Conservation (phyloP, 1,139 yeast genomes). For the Scheffersomyces insectosa region DNA sequence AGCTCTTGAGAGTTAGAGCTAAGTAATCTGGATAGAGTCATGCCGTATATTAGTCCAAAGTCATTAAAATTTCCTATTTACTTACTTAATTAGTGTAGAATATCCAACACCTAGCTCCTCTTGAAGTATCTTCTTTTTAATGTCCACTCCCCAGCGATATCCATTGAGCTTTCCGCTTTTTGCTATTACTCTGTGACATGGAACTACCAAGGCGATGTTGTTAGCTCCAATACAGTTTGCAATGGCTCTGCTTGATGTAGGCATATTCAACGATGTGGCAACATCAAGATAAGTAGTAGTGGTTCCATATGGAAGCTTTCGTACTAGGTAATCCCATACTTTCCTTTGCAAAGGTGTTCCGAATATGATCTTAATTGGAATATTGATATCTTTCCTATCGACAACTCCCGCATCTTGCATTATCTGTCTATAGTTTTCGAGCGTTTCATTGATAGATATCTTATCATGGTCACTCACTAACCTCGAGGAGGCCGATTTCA, state of each 20-base stretch:
- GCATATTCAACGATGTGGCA: constrained; percentile 16
- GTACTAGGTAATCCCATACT: constrained; percentile 22
- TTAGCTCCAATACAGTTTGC: constrained; percentile 28
- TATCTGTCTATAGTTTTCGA: constrained; percentile 11
- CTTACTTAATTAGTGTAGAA: neutral
- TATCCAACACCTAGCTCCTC: constrained; percentile 8
- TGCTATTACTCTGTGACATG: constrained; percentile 27
- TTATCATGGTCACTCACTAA: constrained; percentile 3
- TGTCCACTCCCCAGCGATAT: constrained; percentile 22
- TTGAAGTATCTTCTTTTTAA: constrained; percentile 14
- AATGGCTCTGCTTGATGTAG: constrained; percentile 20
- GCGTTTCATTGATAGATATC: constrained; percentile 9
- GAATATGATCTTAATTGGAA: constrained; percentile 15
- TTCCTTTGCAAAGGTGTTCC: constrained; percentile 24
- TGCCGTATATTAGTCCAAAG: no score
- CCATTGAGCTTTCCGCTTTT: constrained; percentile 20
- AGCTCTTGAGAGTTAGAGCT: neutral
- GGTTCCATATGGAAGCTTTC: constrained; percentile 14
- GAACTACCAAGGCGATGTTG: constrained; percentile 22
- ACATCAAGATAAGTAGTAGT: constrained; percentile 17
- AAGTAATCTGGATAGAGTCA: neutral
- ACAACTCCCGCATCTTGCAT: constrained; percentile 13
- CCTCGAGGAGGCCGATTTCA: constrained; percentile 2
- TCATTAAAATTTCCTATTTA: no score
- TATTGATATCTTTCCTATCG: constrained; percentile 4